Percentiles rank a stretch among this genome's conserved stretches.
Evolutionary conservation across 805 yeast genomes (phyloP).

Genomic region (Priceomyces haplophilus): DNA sequence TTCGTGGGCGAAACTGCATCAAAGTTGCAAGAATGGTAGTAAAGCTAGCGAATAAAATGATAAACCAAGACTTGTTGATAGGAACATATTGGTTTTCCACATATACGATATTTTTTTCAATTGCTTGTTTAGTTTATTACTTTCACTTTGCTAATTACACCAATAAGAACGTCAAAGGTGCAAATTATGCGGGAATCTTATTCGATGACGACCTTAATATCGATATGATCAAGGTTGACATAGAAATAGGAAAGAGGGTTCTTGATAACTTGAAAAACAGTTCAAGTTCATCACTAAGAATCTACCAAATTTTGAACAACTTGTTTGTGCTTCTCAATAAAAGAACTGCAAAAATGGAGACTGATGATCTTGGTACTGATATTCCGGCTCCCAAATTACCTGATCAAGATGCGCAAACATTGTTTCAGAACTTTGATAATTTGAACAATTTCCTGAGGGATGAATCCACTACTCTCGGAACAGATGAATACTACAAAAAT

Average conservation of each 20-base stretch:
- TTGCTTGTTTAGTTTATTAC: slow-evolving; percentile 81
- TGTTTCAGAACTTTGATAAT: slow-evolving; percentile 27
- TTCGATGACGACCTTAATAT: slow-evolving; percentile 45
- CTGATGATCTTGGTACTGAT: background rate
- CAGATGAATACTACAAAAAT: slow-evolving; percentile 1
- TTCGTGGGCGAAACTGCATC: slow-evolving; percentile 79
- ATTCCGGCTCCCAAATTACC: slow-evolving; percentile 2
- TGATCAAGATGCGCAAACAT: slow-evolving; percentile 15
- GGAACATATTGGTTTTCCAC: slow-evolving; percentile 93
- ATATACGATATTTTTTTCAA: slow-evolving; percentile 84
- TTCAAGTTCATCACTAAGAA: slow-evolving; percentile 75
- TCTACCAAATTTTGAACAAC: slow-evolving; percentile 76
- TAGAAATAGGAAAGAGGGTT: slow-evolving; percentile 76
- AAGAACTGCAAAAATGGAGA: slow-evolving; percentile 50
- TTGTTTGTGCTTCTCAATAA: slow-evolving; percentile 75
- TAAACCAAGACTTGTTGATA: slow-evolving; percentile 61
- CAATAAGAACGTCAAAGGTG: slow-evolving; percentile 26
- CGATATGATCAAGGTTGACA: slow-evolving; percentile 69
- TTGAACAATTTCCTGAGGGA: slow-evolving; percentile 20
- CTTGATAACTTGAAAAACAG: slow-evolving; percentile 68
- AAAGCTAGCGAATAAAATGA: slow-evolving; percentile 76
- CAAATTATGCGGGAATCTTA: slow-evolving; percentile 43
- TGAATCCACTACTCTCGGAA: background rate
- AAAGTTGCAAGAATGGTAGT: slow-evolving; percentile 82
- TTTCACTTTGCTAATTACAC: slow-evolving; percentile 51